Evolutionary conservation across 257 asterid genomes (phyloP).

Genomic region (Gardenia jasminoides): DNA sequence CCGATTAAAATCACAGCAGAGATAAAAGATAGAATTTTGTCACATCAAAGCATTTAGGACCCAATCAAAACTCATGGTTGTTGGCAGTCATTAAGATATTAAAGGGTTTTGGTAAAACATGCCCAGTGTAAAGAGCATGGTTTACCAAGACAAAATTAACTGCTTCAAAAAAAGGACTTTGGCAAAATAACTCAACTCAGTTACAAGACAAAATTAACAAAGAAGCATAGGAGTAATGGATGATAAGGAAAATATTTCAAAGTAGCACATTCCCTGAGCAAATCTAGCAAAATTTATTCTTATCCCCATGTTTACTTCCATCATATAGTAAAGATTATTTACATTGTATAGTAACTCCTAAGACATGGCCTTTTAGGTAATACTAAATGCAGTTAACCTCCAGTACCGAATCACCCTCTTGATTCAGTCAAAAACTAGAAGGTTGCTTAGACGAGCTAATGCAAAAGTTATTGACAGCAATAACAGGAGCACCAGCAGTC

Average conservation of each 20-base stretch:
- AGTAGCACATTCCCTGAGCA: not conserved
- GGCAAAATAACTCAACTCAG: not conserved
- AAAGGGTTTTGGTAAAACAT: not conserved
- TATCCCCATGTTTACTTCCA: not conserved
- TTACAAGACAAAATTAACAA: not conserved
- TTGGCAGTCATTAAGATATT: not conserved
- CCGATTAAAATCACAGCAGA: not conserved
- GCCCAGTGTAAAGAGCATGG: not conserved
- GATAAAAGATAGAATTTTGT: not conserved
- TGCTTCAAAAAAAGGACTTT: not conserved
- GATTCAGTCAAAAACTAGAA: not conserved
- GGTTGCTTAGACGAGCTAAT: not conserved
- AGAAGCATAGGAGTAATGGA: not conserved
- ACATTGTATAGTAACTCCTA: not conserved
- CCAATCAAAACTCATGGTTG: constrained; percentile 3
- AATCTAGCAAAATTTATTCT: not conserved
- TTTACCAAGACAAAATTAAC: not conserved
- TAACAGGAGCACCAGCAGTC: not conserved
- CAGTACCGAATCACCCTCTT: not conserved
- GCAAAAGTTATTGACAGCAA: not conserved
- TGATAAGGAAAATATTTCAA: not conserved
- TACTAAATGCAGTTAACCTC: not conserved
- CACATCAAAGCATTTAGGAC: not conserved
- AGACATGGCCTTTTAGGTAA: not conserved
- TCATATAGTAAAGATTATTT: not conserved